A percentile compares a stretch with the other conserved stretches of the same genome.
Conservation (phyloP, 331 rosid species). For the Telfairia occidentalis region DNA sequence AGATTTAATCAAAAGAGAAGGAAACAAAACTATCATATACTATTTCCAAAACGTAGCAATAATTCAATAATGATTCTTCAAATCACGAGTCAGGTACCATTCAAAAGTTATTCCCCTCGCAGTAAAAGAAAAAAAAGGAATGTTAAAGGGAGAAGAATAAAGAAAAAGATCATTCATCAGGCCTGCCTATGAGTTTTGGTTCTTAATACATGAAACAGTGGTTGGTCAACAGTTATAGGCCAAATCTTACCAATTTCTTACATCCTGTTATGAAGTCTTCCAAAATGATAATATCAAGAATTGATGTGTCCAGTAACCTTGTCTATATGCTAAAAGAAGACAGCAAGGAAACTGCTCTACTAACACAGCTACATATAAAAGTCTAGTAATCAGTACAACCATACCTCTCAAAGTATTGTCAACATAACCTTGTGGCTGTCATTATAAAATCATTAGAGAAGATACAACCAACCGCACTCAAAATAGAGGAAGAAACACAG, state of each 20-base stretch:
- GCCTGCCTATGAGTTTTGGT: background rate
- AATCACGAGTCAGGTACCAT: background rate
- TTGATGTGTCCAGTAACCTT: background rate
- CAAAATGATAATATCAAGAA: conserved; percentile 7
- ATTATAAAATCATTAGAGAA: conserved; percentile 29
- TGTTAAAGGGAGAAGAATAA: background rate
- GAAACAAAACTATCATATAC: background rate
- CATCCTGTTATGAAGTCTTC: conserved; percentile 4
- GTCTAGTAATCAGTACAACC: conserved; percentile 20
- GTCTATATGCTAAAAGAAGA: background rate
- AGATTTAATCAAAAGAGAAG: background rate
- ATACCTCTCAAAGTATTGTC: conserved; percentile 36
- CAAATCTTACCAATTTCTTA: conserved; percentile 3
- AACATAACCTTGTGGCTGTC: conserved; percentile 38
- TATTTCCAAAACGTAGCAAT: background rate
- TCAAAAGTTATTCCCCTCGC: background rate
- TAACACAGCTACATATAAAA: conserved; percentile 8
- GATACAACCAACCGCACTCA: conserved; percentile 33
- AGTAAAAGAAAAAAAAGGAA: background rate
- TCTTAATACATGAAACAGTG: conserved; percentile 4
- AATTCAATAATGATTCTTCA: background rate
- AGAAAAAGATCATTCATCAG: background rate
- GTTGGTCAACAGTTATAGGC: background rate
- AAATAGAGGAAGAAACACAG: conserved; percentile 23
- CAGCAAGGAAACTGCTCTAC: conserved; percentile 6